These are phyloP conservation scores for Sistotremastrum niveocremeum DNA, from an alignment of 768 basidiomycete genomes.

Conservation along the genomic window DNA sequence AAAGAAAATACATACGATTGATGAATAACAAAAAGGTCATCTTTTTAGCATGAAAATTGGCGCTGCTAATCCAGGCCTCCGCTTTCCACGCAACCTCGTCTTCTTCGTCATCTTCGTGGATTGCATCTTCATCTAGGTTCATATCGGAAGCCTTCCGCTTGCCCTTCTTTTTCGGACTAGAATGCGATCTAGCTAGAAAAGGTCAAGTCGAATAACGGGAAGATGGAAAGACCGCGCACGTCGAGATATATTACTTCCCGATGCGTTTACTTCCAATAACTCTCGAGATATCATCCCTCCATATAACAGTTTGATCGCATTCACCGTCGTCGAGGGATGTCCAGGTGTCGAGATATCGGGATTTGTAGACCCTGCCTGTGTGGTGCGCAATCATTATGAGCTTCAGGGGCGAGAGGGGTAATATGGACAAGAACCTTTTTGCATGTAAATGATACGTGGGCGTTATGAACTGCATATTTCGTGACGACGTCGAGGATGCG, in stretches of 20 bases:
- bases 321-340: slow-evolving; percentile 42
- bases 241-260: slow-evolving; percentile 18
- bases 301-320: slow-evolving; percentile 72
- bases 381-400: slow-evolving; percentile 2
- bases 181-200: too few relatives aligned
- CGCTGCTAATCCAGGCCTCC: slow-evolving; percentile 66
- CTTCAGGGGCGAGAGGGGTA: background rate
- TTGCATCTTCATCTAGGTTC: slow-evolving; percentile 15
- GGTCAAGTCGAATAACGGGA: too few relatives aligned
- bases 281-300: slow-evolving; percentile 72
- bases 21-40: slow-evolving; percentile 83
- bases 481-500: slow-evolving; percentile 86
- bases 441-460: slow-evolving; percentile 76
- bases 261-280: slow-evolving; percentile 27
- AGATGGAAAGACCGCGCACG: too few relatives aligned
- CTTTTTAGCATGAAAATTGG: slow-evolving; percentile 84
- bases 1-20: slow-evolving; percentile 52
- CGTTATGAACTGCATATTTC: slow-evolving; percentile 90
- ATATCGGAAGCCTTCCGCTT: slow-evolving; percentile 3
- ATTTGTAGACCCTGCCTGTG: slow-evolving; percentile 52
- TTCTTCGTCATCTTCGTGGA: slow-evolving; percentile 16
- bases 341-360: slow-evolving; percentile 72
- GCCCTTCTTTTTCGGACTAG: background rate
- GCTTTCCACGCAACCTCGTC: slow-evolving; percentile 50
- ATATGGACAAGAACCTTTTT: slow-evolving; percentile 50